phyloP scores from a whole-genome alignment of 179 eudicot genomes.

The Sideroxylon spinosum region DNA sequence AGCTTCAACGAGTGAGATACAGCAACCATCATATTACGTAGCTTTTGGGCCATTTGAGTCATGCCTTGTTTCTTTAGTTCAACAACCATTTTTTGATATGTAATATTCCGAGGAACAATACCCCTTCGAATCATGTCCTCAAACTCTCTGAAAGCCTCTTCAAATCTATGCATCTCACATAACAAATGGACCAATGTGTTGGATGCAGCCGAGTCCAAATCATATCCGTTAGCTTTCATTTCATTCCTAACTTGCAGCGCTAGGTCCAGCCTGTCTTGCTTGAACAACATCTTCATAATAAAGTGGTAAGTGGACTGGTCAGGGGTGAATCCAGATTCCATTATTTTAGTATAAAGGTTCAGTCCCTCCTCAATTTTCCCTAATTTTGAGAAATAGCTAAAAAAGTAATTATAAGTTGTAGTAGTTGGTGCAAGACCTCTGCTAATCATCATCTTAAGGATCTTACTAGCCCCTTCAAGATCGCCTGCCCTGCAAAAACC shows the following conservation, averaged over 20 bases:
- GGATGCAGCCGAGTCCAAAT: constrained; percentile 43
- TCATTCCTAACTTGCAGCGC: constrained; percentile 50
- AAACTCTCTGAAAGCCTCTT: constrained; percentile 57
- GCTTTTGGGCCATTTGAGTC: constrained; percentile 31
- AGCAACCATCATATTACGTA: constrained; percentile 33
- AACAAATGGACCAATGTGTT: constrained; percentile 53
- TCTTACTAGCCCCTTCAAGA: constrained; percentile 58
- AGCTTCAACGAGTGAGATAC: constrained; percentile 39
- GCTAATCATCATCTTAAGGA: constrained; percentile 67
- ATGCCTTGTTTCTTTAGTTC: constrained; percentile 48
- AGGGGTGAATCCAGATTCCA: constrained; percentile 47
- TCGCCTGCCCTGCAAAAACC: constrained; percentile 74
- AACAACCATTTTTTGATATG: constrained; percentile 37
- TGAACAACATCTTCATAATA: constrained; percentile 56
- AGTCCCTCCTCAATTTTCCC: constrained; percentile 55
- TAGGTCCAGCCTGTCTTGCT: constrained; percentile 47
- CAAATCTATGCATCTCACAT: constrained; percentile 39
- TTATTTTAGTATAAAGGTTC: constrained; percentile 53
- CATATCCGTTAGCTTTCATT: constrained; percentile 54
- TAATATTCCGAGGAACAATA: constrained; percentile 44
- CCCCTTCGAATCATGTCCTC: constrained; percentile 58
- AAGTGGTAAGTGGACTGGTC: constrained; percentile 54
- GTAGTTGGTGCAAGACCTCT: constrained; percentile 54
- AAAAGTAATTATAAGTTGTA: constrained; percentile 59
- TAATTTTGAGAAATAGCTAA: constrained; percentile 40